Conservation (phyloP, 202 grass and related monocot genomes). For the Panicum hallii region DNA sequence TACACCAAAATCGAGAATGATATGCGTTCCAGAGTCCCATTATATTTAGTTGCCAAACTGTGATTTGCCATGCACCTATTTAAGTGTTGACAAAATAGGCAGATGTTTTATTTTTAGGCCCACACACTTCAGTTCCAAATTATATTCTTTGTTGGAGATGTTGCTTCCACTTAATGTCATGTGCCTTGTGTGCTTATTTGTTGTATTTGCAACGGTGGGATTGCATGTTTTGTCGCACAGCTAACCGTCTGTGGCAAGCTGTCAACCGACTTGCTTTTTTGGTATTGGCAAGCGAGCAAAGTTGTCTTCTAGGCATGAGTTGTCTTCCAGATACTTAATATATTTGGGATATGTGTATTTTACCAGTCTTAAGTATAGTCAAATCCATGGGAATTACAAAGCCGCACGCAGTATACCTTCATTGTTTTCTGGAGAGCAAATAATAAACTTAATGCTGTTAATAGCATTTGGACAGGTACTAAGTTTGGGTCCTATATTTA, state of each 20-base stretch:
- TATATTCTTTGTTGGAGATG: conserved; percentile 13
- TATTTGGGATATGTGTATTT: neutral
- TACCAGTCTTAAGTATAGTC: neutral
- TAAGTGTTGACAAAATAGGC: neutral
- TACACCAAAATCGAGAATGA: neutral
- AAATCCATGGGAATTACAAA: neutral
- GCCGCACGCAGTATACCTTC: neutral
- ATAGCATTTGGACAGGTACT: conserved; percentile 2
- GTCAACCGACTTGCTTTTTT: conserved; percentile 1
- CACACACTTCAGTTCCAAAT: neutral
- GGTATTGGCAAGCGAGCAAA: neutral
- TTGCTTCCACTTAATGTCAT: neutral
- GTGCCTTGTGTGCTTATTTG: neutral
- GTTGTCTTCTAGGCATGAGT: neutral
- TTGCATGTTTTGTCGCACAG: neutral
- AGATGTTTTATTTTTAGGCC: conserved; percentile 6
- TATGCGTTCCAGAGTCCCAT: neutral
- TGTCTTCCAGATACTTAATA: neutral
- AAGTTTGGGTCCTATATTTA: neutral
- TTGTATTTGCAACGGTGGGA: neutral
- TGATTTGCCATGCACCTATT: neutral
- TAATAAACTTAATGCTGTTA: neutral
- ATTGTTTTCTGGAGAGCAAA: neutral
- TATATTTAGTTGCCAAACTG: neutral
- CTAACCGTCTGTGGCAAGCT: neutral